Evolutionary conservation across 164 flowering plant genomes (phyloP), one percentile per base, ranked within the genome.

Genomic region (Paratinospora sagittata): DNA sequence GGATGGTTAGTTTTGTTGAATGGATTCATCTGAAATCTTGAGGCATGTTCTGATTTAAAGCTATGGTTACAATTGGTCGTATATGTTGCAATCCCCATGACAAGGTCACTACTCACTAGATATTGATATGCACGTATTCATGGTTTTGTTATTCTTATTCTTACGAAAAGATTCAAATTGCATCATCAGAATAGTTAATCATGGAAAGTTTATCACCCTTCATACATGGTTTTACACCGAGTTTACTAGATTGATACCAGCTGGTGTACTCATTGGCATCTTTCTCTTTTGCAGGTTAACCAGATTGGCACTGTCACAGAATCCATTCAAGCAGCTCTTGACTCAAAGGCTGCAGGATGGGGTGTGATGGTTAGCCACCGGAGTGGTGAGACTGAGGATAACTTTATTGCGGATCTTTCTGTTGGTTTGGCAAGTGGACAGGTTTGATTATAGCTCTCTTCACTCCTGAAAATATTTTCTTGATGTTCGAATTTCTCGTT

Each of bases 281-380:
- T 66, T 27, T 11, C 49, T 57, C 30, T 75, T 63, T 66, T 82
- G 74, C 90, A 95, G 99, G 97, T 92, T 73, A 92, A 95, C 84
- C 99, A 95, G 81, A 92, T 95, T 72, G 98, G 97, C 14, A 78
- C 97, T 5, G 91, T 95, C 63, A 95, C 93, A 30, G 97, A 92
- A 82, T 89, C 97, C 68, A 90, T 95, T 74, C 91, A 80, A 79
- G 98, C 97, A 24, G 97, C 93, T 23, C 87, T 88, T 68, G 94
- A 89, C 79, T 89, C 97, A 0, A 95, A 95, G 78, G 90, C 92
- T 74, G 97, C 97, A 12, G 97, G 97, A 30, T 95, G 97, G 97
- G 97, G 98, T 68, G 97, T 95, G 57, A 92, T 95, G 98, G 97
- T 89, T 80, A 92, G 97, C 83, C 98, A 95, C 82, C 83, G 96